A percentile compares a stretch with the other conserved stretches of the same genome.
Conservation (phyloP, 2,329 filamentous ascomycete species). For the Neospermospora avenae region DNA sequence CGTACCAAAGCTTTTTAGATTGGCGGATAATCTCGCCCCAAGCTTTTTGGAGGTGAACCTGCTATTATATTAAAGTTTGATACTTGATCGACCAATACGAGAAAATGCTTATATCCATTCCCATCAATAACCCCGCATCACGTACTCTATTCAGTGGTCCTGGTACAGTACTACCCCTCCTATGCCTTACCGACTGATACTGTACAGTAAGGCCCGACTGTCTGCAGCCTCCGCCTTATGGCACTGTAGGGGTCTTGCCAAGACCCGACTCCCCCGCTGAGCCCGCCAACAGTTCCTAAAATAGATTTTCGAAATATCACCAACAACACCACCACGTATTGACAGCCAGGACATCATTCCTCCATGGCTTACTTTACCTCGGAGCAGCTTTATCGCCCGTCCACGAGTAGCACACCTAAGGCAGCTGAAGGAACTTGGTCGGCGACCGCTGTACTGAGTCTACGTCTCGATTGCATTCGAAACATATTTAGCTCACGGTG, state of each 20-base stretch:
- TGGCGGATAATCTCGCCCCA: too few relatives aligned
- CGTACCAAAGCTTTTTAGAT: background rate
- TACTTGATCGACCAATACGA: slow-evolving; percentile 1
- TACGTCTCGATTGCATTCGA: background rate
- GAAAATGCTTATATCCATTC: background rate
- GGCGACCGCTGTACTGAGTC: background rate
- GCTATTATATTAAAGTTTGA: background rate
- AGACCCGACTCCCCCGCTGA: background rate
- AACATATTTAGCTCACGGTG: background rate
- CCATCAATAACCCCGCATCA: slow-evolving; percentile 4
- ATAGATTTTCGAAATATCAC: background rate
- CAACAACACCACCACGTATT: background rate
- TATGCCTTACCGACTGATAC: too few relatives aligned
- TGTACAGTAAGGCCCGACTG: too few relatives aligned
- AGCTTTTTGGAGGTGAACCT: too few relatives aligned
- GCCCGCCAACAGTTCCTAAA: background rate
- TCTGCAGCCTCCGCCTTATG: too few relatives aligned
- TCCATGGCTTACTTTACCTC: background rate
- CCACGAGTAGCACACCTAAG: background rate
- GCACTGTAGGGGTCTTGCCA: background rate
- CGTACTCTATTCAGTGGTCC: too few relatives aligned
- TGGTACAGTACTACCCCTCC: too few relatives aligned
- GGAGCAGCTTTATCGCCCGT: background rate
- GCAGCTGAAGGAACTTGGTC: background rate
- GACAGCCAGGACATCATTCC: background rate